Evolutionary conservation across 2,329 filamentous ascomycete species (phyloP).

Genomic region (Colletotrichum sp.): DNA sequence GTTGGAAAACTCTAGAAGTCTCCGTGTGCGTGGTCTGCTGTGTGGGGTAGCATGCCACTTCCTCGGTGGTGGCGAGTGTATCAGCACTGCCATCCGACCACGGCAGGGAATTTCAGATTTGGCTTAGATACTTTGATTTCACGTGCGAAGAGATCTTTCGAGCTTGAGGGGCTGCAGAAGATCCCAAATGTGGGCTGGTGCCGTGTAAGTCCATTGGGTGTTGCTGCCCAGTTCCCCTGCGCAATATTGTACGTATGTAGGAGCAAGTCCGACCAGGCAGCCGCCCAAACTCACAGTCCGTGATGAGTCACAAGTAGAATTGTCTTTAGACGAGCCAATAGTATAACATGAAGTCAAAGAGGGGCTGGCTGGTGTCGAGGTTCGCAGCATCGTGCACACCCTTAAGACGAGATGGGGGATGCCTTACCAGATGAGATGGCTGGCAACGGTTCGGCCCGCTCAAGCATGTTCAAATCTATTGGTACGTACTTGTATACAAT

Average conservation of each 20-base stretch:
- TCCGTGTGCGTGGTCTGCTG: neutral
- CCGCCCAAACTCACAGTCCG: neutral
- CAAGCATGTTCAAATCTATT: neutral
- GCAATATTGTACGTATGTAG: neutral
- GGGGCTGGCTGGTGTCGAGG: neutral
- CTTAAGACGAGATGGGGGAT: neutral
- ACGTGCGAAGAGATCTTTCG: neutral
- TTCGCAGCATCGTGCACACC: neutral
- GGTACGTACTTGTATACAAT: neutral
- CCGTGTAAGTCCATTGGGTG: neutral
- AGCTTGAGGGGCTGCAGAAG: neutral
- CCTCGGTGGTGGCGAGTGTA: neutral
- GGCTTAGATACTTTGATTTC: too few species aligned
- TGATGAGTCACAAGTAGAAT: neutral
- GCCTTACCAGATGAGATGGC: neutral
- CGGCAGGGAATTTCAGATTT: neutral
- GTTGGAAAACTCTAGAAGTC: neutral
- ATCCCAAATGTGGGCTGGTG: neutral
- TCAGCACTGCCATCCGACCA: neutral
- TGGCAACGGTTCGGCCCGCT: neutral
- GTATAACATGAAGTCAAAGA: neutral
- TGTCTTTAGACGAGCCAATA: neutral
- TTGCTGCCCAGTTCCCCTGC: neutral
- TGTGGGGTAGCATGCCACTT: neutral
- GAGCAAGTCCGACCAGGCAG: neutral